Base-by-base conservation (phyloP, 2,329 filamentous ascomycete genomes). In the Elsinoe fawcettii region DNA sequence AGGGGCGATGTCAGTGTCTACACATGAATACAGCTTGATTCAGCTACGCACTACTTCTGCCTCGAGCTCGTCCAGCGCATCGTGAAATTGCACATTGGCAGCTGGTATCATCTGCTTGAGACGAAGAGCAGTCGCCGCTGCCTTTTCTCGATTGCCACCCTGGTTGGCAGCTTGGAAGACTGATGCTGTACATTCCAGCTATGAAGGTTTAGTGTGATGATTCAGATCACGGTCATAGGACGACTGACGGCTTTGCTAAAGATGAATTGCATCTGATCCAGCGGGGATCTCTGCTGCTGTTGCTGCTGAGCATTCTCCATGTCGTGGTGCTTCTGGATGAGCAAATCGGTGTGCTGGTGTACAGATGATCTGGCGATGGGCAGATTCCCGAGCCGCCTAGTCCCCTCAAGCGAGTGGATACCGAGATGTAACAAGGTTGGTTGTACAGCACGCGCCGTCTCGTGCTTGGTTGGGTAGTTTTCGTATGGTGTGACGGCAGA, bases 31-130 rank as follows among this genome's bases (percentile, higher is more conserved):
- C 16, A 16, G 9, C 34, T 36, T 37, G 37, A 49, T 43, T 18
- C 34, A 18, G 30, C 1, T 1, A 62, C 70, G 22, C 62, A 74
- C 71, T 39, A 79, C 64, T 55, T 79, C 72, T 44, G 70, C 69
- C 62, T 79, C 76, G 12, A 80, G 69, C 58, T 74, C 69, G 65
- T 80, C 77, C n/a, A 80, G 72, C n/a, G 74, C 73, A 47, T 76
- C 70, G 62, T 80, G 75, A 60, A 76, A 80, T 61, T 71, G 67
- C 32, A 69, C 67, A 14, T 70, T 66, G 25, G 74, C 74, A 14
- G 63, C 65, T 2, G 75, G 72, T 12, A 79, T 60, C 12, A 65
- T 59, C 27, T 67, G 62, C 57, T 67, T 69, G 53, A 73, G 68
- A 60, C 72, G 64, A n/a, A 61, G 58, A 25, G 66, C 62, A 55